These are phyloP conservation scores for Macrophomina phaseolina DNA, from an alignment of 2,329 filamentous ascomycete species.

Conservation along the genomic window DNA sequence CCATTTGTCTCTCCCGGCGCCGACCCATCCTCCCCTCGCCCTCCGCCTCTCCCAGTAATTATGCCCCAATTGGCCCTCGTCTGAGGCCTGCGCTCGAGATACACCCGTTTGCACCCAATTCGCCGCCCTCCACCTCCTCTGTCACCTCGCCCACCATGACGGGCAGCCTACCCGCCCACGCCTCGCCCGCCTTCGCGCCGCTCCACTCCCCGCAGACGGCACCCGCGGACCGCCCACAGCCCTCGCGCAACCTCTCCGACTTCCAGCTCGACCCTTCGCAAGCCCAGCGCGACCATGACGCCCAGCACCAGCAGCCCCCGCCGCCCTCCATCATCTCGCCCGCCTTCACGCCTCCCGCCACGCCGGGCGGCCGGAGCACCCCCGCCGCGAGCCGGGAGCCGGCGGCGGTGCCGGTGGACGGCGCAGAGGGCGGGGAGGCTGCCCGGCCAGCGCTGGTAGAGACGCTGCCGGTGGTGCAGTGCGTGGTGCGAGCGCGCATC, in stretches of 20 bases:
- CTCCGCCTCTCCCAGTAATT: not conserved
- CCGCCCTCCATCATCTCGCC: constrained; percentile 55
- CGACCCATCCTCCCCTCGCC: constrained; percentile 3
- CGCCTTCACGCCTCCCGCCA: constrained; percentile 48
- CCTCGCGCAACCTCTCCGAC: constrained; percentile 42
- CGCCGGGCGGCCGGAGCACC: constrained; percentile 35
- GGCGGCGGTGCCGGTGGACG: constrained; percentile 51
- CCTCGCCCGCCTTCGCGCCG: constrained; percentile 58
- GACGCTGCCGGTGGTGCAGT: constrained; percentile 83
- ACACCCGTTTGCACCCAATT: not conserved
- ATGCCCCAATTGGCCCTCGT: not conserved
- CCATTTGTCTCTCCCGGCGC: constrained; percentile 5
- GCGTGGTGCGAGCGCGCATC: constrained; percentile 91
- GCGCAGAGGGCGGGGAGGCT: not conserved
- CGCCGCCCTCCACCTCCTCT: not conserved
- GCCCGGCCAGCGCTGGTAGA: constrained; percentile 70
- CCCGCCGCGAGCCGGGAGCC: constrained; percentile 40
- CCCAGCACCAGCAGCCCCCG: constrained; percentile 30
- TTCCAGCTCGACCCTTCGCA: constrained; percentile 37
- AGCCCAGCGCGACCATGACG: not conserved
- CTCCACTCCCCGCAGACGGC: constrained; percentile 62
- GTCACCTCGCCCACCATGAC: constrained; percentile 17
- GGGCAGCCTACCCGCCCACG: constrained; percentile 53
- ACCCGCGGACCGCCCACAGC: constrained; percentile 46
- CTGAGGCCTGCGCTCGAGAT: not conserved